Percentiles rank a stretch among this genome's conserved stretches.
Evolutionary conservation across 345 rosid genomes (phyloP).

Genomic region (Sisymbrium altissimum): DNA sequence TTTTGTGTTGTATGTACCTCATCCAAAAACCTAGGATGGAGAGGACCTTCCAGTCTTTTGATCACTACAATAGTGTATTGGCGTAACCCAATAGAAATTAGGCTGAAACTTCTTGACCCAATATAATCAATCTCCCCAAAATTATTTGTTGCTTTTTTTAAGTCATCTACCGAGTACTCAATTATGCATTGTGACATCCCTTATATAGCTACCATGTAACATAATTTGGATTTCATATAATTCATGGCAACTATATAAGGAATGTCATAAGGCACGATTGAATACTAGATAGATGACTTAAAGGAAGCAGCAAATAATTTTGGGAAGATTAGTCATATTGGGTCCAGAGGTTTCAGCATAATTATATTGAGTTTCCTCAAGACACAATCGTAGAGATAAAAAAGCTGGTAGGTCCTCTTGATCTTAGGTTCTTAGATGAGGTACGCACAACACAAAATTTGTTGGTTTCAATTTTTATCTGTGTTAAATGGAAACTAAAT

Average conservation of each 20-base stretch:
- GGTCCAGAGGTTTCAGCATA: constrained; percentile 53
- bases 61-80: no score
- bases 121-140: constrained; percentile 45
- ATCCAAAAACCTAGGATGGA: no score
- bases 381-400: no score
- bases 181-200: constrained; percentile 32
- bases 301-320: constrained; percentile 56
- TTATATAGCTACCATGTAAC: background rate
- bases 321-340: constrained; percentile 43
- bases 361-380: constrained; percentile 48
- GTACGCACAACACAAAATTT: no score
- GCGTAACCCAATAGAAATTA: constrained; percentile 41
- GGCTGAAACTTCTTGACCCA: constrained; percentile 58
- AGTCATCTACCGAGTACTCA: constrained; percentile 52
- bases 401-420: no score
- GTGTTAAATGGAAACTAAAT: no score
- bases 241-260: background rate
- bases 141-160: constrained; percentile 54
- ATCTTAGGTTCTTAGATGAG: no score
- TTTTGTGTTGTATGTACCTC: no score
- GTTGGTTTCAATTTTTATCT: no score
- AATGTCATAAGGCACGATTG: constrained; percentile 32
- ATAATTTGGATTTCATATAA: background rate
- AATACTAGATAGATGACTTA: constrained; percentile 55
- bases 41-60: no score